Evolutionary conservation across 257 asterid genomes (phyloP).

Genomic region (Ocimum tenuiflorum): DNA sequence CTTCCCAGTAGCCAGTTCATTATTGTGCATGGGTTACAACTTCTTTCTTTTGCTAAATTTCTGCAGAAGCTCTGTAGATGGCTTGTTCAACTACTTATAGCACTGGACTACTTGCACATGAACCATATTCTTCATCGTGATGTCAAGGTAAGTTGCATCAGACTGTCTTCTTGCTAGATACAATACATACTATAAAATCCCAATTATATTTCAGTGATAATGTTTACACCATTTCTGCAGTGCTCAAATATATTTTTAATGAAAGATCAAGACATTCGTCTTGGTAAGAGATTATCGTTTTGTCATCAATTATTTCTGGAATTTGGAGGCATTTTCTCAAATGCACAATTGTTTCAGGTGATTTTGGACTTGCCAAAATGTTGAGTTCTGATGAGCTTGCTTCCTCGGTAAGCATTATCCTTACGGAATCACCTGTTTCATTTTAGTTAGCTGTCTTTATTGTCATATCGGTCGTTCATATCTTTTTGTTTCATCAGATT

Average conservation of each 20-base stretch:
- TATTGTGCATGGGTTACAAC: background rate
- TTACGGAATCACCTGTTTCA: constrained; percentile 3
- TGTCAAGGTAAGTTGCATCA: constrained; percentile 59
- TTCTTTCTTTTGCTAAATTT: constrained; percentile 9
- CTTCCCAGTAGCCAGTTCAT: background rate
- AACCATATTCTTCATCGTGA: constrained; percentile 90
- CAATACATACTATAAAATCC: background rate
- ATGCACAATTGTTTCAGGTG: constrained; percentile 69
- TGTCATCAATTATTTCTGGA: background rate
- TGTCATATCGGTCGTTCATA: background rate
- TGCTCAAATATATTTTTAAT: constrained; percentile 65
- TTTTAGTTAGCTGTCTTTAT: constrained; percentile 6
- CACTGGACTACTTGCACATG: constrained; percentile 81
- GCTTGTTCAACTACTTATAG: constrained; percentile 90
- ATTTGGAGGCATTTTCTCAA: constrained; percentile 23
- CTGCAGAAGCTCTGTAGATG: constrained; percentile 78
- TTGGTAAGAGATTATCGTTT: constrained; percentile 39
- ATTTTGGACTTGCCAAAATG: constrained; percentile 97
- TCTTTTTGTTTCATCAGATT: constrained; percentile 48
- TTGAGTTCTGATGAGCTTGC: constrained; percentile 97
- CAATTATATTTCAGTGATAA: constrained; percentile 2
- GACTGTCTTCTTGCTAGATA: constrained; percentile 8
- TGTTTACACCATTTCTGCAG: constrained; percentile 6
- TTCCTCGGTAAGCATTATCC: constrained; percentile 69
- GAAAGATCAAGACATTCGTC: constrained; percentile 84